Evolutionary conservation across 805 yeast species (phyloP), one percentile per base, ranked within the genome.

Genomic region (Lipomyces chichibuensis): DNA sequence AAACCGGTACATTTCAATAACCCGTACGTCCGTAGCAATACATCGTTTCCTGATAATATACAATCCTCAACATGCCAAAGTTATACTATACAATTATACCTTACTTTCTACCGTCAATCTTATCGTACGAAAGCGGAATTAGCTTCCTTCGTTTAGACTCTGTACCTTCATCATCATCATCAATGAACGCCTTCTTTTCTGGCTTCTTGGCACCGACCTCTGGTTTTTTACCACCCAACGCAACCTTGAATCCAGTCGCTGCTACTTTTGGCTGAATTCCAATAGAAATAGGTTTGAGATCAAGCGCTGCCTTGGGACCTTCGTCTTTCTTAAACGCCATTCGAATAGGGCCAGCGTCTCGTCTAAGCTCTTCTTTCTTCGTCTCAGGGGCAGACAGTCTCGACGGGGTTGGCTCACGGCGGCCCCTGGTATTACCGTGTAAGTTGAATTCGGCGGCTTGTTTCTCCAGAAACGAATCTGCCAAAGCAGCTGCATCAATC

Each of bases 71-170:
- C n/a, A 52, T 25, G 55, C 27, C 33, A 52, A 14, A 52, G 9
- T 37, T 14, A 20, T 25, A 35, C 13, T 43, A 11, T 37, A 37
- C 49, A 27, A 35, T 20, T 14, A 35, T 25, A 20, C 8, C 52
- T 23, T 27, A 53, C 54, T 35, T 35, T 29, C 23, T 59, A 25
- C 59, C 59, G 25, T 62, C 33, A 14, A 59, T 32, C 58, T 62
- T 67, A 61, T 67, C 70, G 46, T 67, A 67, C 20, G 71, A 65
- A 37, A 67, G 52, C n/a, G 71, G 71, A 59, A 67, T 65, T 56
- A 67, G 59, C 25, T 65, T 65, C 46, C 71, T 32, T 29, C 63
- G 52, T 60, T 67, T 67, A 6, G 57, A 59, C 25, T 27, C 64
- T 29, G 59, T 59, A 17, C 52, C 69, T 14, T 66, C 70, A 8